These are phyloP conservation scores for Coemansia sp. DNA, from an alignment of 192 early-diverging fungal species.

Conservation along the genomic window DNA sequence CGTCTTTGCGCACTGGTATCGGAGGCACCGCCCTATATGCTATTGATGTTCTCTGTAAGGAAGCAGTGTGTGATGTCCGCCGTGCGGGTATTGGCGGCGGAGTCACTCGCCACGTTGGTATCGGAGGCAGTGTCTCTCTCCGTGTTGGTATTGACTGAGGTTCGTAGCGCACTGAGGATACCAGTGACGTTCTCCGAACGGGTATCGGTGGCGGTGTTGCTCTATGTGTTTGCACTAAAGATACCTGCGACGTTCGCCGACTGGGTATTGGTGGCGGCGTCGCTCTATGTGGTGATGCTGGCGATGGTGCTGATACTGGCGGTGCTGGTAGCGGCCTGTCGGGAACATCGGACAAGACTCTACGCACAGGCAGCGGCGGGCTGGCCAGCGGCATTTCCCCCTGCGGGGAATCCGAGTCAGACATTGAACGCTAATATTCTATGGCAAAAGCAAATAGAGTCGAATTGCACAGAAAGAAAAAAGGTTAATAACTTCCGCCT, in stretches of 20 bases:
- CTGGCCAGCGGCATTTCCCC: not conserved
- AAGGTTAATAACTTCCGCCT: not conserved
- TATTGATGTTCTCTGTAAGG: not conserved
- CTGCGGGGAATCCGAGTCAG: not conserved
- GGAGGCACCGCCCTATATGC: not conserved
- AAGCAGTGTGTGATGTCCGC: not conserved
- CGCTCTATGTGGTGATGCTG: not conserved
- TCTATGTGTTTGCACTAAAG: not conserved
- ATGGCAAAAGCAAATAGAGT: not conserved
- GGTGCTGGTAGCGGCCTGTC: slow-evolving; percentile 9
- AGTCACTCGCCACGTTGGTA: not conserved
- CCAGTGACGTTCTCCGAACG: not conserved
- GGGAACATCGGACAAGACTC: slow-evolving; percentile 11
- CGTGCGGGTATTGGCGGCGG: not conserved
- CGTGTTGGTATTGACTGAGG: not conserved
- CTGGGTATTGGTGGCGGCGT: not conserved
- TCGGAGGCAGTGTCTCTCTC: not conserved
- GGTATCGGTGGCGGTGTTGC: not conserved
- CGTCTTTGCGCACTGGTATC: not conserved
- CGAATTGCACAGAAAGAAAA: not conserved
- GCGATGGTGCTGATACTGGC: not conserved
- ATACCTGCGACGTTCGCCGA: not conserved
- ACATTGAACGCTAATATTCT: not conserved
- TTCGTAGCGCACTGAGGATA: no score
- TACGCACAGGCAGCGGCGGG: not conserved